phyloP scores from a whole-genome alignment of 2,329 filamentous ascomycete species.

The Botrytis paeoniae region DNA sequence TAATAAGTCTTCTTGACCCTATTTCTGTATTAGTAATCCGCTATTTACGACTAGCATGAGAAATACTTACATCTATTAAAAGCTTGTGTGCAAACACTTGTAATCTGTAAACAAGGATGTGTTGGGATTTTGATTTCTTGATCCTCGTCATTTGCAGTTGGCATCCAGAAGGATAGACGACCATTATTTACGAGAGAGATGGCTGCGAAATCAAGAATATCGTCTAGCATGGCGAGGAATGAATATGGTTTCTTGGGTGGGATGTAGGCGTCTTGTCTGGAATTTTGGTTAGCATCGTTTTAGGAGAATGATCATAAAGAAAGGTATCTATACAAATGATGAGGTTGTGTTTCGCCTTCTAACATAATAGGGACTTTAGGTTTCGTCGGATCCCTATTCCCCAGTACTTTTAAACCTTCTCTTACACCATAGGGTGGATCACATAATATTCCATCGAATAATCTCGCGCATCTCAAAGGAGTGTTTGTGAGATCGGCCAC shows the following conservation, averaged over 20 bases:
- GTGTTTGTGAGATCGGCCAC: constrained; percentile 85
- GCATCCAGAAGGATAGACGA: constrained; percentile 94
- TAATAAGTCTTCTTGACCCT: constrained; percentile 88
- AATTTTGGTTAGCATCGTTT: constrained; percentile 18
- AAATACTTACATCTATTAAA: constrained; percentile 79
- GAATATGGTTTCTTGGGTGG: constrained; percentile 90
- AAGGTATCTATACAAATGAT: constrained; percentile 57
- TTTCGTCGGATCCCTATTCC: constrained; percentile 65
- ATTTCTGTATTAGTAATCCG: constrained; percentile 20
- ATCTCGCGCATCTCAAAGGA: constrained; percentile 58
- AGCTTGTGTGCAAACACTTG: constrained; percentile 75
- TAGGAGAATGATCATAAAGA: neutral
- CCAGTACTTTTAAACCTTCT: constrained; percentile 86
- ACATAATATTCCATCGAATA: constrained; percentile 88
- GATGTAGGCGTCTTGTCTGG: constrained; percentile 64
- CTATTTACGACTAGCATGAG: neutral
- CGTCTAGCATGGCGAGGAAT: constrained; percentile 84
- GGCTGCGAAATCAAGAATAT: constrained; percentile 81
- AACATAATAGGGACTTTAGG: constrained; percentile 57
- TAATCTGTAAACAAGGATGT: constrained; percentile 71
- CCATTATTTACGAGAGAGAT: constrained; percentile 74
- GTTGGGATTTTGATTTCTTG: constrained; percentile 73
- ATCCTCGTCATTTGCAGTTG: constrained; percentile 77
- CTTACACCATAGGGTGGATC: constrained; percentile 95
- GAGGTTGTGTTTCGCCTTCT: constrained; percentile 57